Base-by-base conservation (phyloP, 2,329 filamentous ascomycete genomes). In the Helotiales sp. region DNA sequence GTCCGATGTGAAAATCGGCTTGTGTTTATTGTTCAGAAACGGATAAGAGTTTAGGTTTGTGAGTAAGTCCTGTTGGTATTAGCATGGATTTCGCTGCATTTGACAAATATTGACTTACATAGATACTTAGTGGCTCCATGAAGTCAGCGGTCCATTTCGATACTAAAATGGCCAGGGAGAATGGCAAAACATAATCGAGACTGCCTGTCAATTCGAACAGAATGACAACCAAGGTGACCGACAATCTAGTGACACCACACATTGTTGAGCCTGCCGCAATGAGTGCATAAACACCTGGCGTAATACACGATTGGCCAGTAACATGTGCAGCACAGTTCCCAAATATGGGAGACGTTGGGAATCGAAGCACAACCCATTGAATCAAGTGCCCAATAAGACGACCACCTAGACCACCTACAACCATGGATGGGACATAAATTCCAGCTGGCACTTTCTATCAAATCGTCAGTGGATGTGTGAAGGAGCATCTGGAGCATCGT, bases 121-220 rank as follows among this genome's bases (percentile, higher is more conserved):
- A 98, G 69, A 99, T 97, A 78, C 93, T 97, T 62, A 93, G 85
- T 17, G 95, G 96, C 79, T 99, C 96, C 61, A 99, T 87, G 3
- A 93, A 94, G 79, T 98, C 96, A 0, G 96, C 94, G 0, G 93
- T 97, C 96, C 96, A 99, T 81, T 99, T 99, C n/a, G 95, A 90
- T 30, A 97, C 93, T 3, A 98, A 84, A 37, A 99, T 93, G 0
- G 93, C 91, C 8, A 99, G 82, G 0, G 94, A 97, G 78, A 98
- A 98, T 0, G 96, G 96, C 11, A 99, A 82, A 3, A 99, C 96
- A 75, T 98, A 96, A 77, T 98, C 93, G 58, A 98, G 83, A 77
- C 93, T 97, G 64, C 96, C 96, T 0, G 96, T 99, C 40, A 99
- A 84, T 78, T 99, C 96, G 73, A 99, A 98, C 0, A 98, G 83